Conservation (phyloP, 2,329 filamentous ascomycete genomes). For the Epichloe hybrida region DNA sequence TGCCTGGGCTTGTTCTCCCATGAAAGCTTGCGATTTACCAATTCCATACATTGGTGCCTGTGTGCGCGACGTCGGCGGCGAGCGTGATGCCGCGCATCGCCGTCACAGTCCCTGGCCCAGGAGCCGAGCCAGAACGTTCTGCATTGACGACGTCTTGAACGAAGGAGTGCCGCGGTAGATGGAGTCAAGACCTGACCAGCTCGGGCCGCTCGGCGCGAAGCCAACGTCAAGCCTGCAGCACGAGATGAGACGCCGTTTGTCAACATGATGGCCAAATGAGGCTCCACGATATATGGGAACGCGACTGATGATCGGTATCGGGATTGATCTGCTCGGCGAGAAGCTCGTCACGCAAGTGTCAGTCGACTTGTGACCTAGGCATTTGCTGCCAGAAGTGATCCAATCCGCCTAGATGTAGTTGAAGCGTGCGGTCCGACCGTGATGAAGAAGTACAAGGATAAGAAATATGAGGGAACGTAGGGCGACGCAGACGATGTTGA, state of each 20-base stretch:
- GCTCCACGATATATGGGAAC: not conserved
- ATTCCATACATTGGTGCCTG: conserved; percentile 33
- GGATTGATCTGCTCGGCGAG: conserved; percentile 1
- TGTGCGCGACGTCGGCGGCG: conserved; percentile 29
- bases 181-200: not conserved
- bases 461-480: not conserved
- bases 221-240: not conserved
- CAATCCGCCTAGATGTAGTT: not conserved
- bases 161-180: not conserved
- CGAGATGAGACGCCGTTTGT: not conserved
- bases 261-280: conserved; percentile 1
- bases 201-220: conserved; percentile 1
- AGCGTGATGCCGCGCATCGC: conserved; percentile 27
- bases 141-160: conserved; percentile 9
- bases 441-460: not conserved
- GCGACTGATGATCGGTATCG: not conserved
- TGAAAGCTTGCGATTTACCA: conserved; percentile 28
- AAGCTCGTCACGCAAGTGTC: not conserved
- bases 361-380: not conserved
- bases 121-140: conserved; percentile 35
- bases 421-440: not conserved
- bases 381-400: not conserved
- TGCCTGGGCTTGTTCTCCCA: conserved; percentile 29
- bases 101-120: conserved; percentile 31
- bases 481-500: conserved; percentile 1